These are phyloP conservation scores for Arthrinium phaeospermum DNA, from an alignment of 2,329 filamentous ascomycete species.

Conservation along the genomic window DNA sequence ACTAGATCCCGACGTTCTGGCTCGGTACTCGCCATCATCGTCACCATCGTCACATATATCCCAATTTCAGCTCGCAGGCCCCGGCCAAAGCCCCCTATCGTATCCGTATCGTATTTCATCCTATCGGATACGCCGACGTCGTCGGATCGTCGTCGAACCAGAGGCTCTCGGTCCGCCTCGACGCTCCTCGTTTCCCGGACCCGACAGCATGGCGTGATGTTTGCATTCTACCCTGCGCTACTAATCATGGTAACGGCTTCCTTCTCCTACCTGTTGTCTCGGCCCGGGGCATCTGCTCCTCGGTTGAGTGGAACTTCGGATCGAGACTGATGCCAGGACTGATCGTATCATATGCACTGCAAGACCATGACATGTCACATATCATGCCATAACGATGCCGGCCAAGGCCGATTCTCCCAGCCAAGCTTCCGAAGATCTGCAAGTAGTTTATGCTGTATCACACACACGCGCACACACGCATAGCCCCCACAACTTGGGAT, in stretches of 20 bases:
- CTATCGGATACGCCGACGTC: neutral
- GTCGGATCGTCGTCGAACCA: neutral
- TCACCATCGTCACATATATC: neutral
- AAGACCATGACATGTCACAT: neutral
- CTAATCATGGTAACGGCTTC: neutral
- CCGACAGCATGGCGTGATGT: neutral
- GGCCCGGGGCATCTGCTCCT: neutral
- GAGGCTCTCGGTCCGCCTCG: neutral
- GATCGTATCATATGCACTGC: neutral
- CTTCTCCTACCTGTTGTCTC: neutral
- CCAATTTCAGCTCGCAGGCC: neutral
- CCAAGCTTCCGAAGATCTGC: neutral
- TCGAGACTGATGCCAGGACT: neutral
- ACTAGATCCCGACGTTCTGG: neutral
- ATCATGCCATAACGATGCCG: neutral
- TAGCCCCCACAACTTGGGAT: neutral
- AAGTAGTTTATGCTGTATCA: neutral
- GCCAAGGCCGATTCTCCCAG: neutral
- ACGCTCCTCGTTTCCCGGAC: neutral
- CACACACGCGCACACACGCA: neutral
- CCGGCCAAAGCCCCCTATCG: neutral
- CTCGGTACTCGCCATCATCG: neutral
- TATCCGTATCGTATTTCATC: neutral
- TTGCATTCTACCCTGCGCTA: too few species aligned
- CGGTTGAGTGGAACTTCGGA: neutral